Evolutionary conservation across 768 basidiomycete species (phyloP), one percentile per base, ranked within the genome.

Genomic region (Lactarius hengduanensis): DNA sequence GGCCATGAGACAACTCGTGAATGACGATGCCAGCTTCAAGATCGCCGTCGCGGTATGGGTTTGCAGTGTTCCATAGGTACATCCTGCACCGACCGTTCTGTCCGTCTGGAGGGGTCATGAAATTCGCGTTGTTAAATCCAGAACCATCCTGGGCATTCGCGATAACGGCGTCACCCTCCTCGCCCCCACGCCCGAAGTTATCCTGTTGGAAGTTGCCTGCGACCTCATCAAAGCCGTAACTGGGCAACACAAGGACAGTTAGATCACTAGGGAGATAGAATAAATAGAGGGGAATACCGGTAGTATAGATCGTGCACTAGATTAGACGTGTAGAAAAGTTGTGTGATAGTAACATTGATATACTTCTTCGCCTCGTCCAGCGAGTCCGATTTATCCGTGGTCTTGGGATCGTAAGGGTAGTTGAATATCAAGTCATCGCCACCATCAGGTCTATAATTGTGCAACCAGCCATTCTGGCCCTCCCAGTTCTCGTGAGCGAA

Each of bases 141-240:
- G 86, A 89, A 47, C 96, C 96, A 71, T 98, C 96, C 77, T 98
- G 94, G 2, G 96, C 96, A 72, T 96, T 96, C 62, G 91, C 86
- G 67, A 97, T 94, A 65, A 99, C 92, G 38, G 87, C 94, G 70
- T 99, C 95, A 69, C 85, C 85, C 73, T 94, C 94, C 62, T 77
- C 77, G 26, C 96, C 96, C 32, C 96, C 96, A 47, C 88, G 86
- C 1, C 88, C 95, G 72, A 96, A 96, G 85, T 98, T 98, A 83
- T 92, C 85, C 73, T 95, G 93, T 77, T 99, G 96, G 89, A 98
- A 99, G 83, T 99, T 98, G 16, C 96, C 96, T 2, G 91, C 79
- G 10, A 81, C 81, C 76, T 98, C 96, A 73, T 91, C 91, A 77
- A 99, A 99, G 22, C 96, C 96, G 69, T 94, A 92, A 55, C 89